A percentile compares a stretch with the other conserved stretches of the same genome.
Conservation (phyloP, 148 eudicot genomes). For the Fagopyrum homotropicum region DNA sequence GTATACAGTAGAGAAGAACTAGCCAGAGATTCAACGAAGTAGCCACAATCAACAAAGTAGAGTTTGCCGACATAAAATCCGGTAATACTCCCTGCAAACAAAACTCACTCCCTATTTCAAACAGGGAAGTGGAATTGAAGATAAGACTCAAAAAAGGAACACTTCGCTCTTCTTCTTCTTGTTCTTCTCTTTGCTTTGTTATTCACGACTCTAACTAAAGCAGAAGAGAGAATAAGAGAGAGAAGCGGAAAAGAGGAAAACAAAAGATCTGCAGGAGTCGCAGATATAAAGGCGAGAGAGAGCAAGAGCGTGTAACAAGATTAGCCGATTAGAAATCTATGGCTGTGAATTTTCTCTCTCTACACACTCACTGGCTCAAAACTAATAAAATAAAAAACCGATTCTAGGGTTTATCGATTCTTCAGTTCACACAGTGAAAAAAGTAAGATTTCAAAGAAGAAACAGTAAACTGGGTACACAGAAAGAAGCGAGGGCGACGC, state of each 20-base stretch:
- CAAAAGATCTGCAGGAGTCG: neutral
- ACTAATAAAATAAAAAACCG: neutral
- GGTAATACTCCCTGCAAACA: constrained; percentile 5
- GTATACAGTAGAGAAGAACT: constrained; percentile 4
- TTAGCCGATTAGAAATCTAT: constrained; percentile 16
- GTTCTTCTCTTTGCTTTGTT: neutral
- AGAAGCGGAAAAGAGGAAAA: constrained; percentile 9
- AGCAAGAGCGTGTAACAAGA: neutral
- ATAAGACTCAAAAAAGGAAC: neutral
- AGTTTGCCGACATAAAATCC: constrained; percentile 16
- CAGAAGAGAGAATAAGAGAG: neutral
- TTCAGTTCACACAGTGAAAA: constrained; percentile 10
- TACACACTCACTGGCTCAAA: neutral
- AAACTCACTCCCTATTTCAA: constrained; percentile 5
- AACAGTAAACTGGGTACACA: neutral
- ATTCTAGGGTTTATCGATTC: constrained; percentile 8
- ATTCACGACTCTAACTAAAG: neutral
- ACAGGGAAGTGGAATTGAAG: neutral
- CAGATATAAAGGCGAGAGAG: neutral
- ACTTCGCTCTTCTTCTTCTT: neutral
- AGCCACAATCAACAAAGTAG: neutral
- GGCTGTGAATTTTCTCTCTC: constrained; percentile 14
- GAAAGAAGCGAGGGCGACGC: neutral
- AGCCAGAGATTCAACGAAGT: constrained; percentile 7
- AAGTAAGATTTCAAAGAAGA: constrained; percentile 4